Percentiles rank a stretch among this genome's conserved stretches.
Conservation (phyloP, 1,139 yeast genomes). For the Debaryomycetaceae sp. region DNA sequence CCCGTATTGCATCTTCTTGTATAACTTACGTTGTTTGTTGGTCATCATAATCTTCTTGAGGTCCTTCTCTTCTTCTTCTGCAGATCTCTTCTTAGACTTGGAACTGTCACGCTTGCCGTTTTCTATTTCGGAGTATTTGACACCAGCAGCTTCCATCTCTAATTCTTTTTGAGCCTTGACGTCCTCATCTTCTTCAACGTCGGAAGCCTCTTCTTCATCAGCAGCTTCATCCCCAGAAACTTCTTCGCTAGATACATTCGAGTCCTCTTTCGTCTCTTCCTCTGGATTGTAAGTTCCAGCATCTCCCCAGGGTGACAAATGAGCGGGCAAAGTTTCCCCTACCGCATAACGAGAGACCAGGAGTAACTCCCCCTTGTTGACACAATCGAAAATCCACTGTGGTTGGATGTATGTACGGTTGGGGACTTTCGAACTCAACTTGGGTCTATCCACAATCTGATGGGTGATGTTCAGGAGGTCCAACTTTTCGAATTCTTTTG, state of each 20-base stretch:
- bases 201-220: slow-evolving; percentile 48
- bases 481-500: slow-evolving; percentile 41
- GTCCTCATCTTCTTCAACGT: slow-evolving; percentile 48
- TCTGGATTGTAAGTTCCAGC: slow-evolving; percentile 86
- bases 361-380: slow-evolving; percentile 72
- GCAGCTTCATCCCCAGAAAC: slow-evolving; percentile 51
- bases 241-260: slow-evolving; percentile 44
- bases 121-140: slow-evolving; percentile 58
- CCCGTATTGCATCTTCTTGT: slow-evolving; percentile 94
- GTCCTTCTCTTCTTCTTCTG: slow-evolving; percentile 78
- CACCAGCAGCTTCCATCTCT: slow-evolving; percentile 88
- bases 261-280: slow-evolving; percentile 36
- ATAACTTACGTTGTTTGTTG: slow-evolving; percentile 90
- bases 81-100: slow-evolving; percentile 31
- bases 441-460: slow-evolving; percentile 92
- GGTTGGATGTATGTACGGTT: slow-evolving; percentile 96
- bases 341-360: slow-evolving; percentile 84
- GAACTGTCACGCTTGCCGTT: slow-evolving; percentile 21
- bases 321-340: slow-evolving; percentile 95
- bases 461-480: slow-evolving; percentile 78
- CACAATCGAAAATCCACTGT: slow-evolving; percentile 94
- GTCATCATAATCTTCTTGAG: slow-evolving; percentile 95
- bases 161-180: slow-evolving; percentile 75
- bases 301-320: slow-evolving; percentile 98
- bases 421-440: slow-evolving; percentile 68